Evolutionary conservation across 805 yeast genomes (phyloP), one percentile per base, ranked within the genome.

Genomic region (Yamadazyma ubonensis): DNA sequence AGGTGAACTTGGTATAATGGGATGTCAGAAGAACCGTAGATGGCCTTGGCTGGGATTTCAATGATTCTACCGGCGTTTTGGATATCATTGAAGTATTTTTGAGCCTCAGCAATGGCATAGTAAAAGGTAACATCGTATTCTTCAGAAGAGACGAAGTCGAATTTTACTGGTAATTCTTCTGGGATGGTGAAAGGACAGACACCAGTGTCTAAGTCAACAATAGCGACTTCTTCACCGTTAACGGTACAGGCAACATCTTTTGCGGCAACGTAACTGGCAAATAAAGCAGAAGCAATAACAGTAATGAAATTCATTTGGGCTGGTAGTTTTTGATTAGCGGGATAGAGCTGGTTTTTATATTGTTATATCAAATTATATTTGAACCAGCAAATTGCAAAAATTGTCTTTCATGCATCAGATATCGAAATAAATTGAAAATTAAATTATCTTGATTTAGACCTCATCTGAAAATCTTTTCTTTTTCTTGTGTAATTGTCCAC

Each of bases 121-220:
- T 63, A 67, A 52, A 62, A 65, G 37, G 59, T 59, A 38, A 52
- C 61, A 23, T 49, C 44, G 55, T 58, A 67, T 46, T 66, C 60
- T 28, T 63, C 62, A 19, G 42, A 36, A 33, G 59, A 51, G 15
- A 23, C 45, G 52, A 50, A 65, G 26, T 50, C 49, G 49, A 63
- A 65, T 14, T 46, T 53, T 27, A 41, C 42, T 29, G 69, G 65
- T 34, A 46, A 57, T 20, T 35, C 5, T 2, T 48, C 36, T 43
- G 70, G 70, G 36, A 67, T 44, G 16, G 59, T 45, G 62, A 67
- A 66, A 33, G 65, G 59, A 56, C 73, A 67, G 6, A 41, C 41
- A 43, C 70, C 73, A 30, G 72, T 59, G 41, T 59, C 71, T 47
- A 58, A 58, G 54, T 65, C 71, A 26, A 67, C 73, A 29, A 56